These are phyloP conservation scores for Vitis hybrid DNA, from an alignment of 177 flowering plant species.

Conservation along the genomic window DNA sequence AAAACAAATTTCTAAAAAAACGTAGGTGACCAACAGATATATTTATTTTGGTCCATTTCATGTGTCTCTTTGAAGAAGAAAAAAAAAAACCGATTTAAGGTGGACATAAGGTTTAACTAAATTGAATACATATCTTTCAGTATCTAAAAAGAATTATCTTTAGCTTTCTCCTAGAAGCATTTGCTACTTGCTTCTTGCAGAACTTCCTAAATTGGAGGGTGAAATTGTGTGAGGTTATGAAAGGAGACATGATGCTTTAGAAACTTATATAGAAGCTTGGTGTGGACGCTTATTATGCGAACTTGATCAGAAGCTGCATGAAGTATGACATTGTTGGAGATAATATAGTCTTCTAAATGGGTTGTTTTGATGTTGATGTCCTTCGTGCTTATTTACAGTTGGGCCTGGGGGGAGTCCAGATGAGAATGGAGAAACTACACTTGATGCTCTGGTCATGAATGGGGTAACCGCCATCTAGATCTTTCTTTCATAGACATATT, in stretches of 20 bases:
- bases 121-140: background rate
- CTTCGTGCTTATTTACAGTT: constrained; percentile 36
- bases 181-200: too few relatives aligned
- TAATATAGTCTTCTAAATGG: background rate
- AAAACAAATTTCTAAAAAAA: too few relatives aligned
- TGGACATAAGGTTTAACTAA: background rate
- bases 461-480: constrained; percentile 57
- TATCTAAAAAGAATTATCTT: too few relatives aligned
- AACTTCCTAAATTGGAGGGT: too few relatives aligned
- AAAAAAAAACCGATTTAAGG: background rate
- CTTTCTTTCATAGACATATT: background rate
- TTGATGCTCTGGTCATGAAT: constrained; percentile 93
- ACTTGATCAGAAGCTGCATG: too few relatives aligned
- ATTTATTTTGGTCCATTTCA: background rate
- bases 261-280: too few relatives aligned
- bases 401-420: constrained; percentile 99
- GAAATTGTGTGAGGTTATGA: too few relatives aligned
- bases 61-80: background rate
- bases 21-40: background rate
- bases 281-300: too few relatives aligned
- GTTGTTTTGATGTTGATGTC: constrained; percentile 8
- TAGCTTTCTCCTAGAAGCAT: too few relatives aligned
- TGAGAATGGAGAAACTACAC: constrained; percentile 93
- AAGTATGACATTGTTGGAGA: too few relatives aligned
- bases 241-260: too few relatives aligned